Evolutionary conservation across 192 early-diverging fungal species (phyloP), one percentile per base, ranked within the genome.

Genomic region (Dimargaris xerosporica): DNA sequence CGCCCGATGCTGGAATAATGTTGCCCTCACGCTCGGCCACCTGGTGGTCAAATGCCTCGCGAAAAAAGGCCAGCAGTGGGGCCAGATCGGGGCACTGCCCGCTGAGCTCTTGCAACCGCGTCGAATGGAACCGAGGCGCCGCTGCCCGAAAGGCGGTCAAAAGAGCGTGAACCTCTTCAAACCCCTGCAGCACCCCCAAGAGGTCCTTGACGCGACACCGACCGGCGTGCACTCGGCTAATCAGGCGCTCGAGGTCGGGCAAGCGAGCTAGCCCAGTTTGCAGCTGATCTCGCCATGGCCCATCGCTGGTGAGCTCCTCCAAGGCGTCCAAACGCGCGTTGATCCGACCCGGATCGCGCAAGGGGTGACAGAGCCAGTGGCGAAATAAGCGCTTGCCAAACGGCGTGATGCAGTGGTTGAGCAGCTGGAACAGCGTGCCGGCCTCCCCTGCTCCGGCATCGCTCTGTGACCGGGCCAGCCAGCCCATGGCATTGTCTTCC

Each of bases 361-460:
- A 67, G 16, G 95, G 95, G 66, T 98, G 91, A 66, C 91, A 94
- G 4, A 88, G 60, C 95, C 95, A 98, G 50, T 75, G 75, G 26
- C 79, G 73, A 54, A 93, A 84, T 43, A 83, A 67, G 10, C 89
- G 80, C 48, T 86, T 89, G 7, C 96, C 96, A 71, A 97, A 92
- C 21, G 96, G 86, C 9, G 94, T 89, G 13, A 79, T 72, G 53
- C 89, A 88, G 46, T 86, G 87, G 65, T 91, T 86, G 12, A 99
- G 65, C 44, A 96, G 74, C 61, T 87, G 77, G 62, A 93, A 85
- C 3, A 99, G 79, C 0, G 93, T 91, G 9, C 94, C 92, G 17
- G 79, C 62, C 9, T 79, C 78, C 16, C 48, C 44, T 25, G 21
- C 52, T 2, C 11, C 25, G 2, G n/a, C 21, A 12, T 19, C 23